These are phyloP conservation scores for Nadsonia commutata DNA, from an alignment of 1,139 yeast species.

Conservation along the genomic window DNA sequence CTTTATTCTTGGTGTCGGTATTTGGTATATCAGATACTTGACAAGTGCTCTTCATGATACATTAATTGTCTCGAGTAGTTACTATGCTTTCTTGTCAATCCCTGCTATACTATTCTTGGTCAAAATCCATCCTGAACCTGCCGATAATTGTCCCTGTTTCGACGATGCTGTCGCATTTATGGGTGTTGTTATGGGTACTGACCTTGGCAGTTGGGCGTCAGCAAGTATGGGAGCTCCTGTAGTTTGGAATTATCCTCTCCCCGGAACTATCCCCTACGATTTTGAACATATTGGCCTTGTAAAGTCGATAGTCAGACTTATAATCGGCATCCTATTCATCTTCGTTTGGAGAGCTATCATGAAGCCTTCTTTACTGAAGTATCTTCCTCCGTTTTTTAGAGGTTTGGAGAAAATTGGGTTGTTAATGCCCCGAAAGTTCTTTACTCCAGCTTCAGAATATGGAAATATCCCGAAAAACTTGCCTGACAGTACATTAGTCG, in stretches of 20 bases:
- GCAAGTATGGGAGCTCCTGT: conserved; percentile 1
- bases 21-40: conserved; percentile 17
- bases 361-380: conserved; percentile 43
- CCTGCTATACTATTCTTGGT: conserved; percentile 21
- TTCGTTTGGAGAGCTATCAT: conserved; percentile 54
- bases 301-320: conserved; percentile 31
- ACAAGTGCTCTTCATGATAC: conserved; percentile 13
- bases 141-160: conserved; percentile 91
- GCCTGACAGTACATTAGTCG: conserved; percentile 21
- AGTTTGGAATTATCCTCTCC: conserved; percentile 11
- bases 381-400: conserved; percentile 27
- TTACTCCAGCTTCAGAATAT: conserved; percentile 25
- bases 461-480: conserved; percentile 21
- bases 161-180: conserved; percentile 91
- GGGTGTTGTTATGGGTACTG: conserved; percentile 75
- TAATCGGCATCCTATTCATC: conserved; percentile 45
- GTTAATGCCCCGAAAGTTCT: conserved; percentile 26
- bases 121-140: conserved; percentile 68
- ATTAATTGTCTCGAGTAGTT: conserved; percentile 8
- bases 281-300: conserved; percentile 28
- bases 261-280: conserved; percentile 29
- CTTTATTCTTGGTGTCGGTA: conserved; percentile 38
- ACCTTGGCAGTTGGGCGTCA: conserved; percentile 38
- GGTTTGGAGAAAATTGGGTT: conserved; percentile 23
- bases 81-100: conserved; percentile 15